phyloP scores from a whole-genome alignment of 163 green algal species.

The Scenedesmus sp. region DNA sequence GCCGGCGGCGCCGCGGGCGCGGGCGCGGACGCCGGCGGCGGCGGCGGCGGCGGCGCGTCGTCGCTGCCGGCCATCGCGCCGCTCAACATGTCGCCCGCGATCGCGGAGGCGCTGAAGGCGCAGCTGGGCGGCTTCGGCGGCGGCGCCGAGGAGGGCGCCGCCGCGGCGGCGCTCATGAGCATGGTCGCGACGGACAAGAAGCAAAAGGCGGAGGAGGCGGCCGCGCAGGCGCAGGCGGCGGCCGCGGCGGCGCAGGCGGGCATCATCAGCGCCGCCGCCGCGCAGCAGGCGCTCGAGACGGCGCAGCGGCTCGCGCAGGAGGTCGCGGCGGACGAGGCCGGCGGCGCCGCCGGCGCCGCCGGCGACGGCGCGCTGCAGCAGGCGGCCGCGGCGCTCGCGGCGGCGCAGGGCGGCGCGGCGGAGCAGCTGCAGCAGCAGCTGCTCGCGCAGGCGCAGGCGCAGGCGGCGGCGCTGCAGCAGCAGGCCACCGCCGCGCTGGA shows the following conservation, averaged over 20 bases:
- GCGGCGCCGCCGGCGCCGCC: too few relatives aligned
- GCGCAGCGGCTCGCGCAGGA: too few relatives aligned
- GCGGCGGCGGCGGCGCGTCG: too few relatives aligned
- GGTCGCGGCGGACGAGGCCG: too few relatives aligned
- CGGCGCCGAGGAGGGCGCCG: constrained; percentile 30
- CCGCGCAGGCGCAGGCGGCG: constrained; percentile 2
- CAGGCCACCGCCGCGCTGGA: background rate
- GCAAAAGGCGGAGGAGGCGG: constrained; percentile 14
- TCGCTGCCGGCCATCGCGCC: constrained; percentile 31
- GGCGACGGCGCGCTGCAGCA: constrained; percentile 11
- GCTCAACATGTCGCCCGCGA: constrained; percentile 10
- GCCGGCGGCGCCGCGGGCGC: background rate
- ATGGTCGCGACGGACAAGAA: constrained; percentile 36
- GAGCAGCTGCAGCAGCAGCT: constrained; percentile 18
- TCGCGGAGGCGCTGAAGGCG: constrained; percentile 31
- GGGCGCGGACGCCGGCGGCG: too few relatives aligned
- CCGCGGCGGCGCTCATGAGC: constrained; percentile 39
- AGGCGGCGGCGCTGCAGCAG: background rate
- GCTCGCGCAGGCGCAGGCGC: too few relatives aligned
- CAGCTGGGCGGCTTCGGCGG: background rate
- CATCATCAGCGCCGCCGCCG: constrained; percentile 13
- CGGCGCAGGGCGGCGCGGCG: background rate
- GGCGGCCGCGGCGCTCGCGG: constrained; percentile 12
- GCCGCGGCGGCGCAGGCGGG: constrained; percentile 9
- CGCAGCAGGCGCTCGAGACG: constrained; percentile 3